Base-by-base conservation (phyloP, 805 yeast genomes). In the Scheffersomyces stipitis region DNA sequence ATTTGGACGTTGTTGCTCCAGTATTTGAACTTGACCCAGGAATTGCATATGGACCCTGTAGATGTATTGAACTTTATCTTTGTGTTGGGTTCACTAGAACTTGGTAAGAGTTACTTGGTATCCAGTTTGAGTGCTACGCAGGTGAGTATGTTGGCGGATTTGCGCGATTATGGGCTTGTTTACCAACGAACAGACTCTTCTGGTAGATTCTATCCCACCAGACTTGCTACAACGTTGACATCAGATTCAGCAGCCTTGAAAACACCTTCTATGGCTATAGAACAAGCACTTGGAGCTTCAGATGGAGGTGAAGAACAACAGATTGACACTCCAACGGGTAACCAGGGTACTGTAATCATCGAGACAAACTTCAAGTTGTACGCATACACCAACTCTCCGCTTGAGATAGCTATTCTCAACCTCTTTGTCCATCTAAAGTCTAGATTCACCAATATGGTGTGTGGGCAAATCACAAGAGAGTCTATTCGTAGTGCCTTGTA, bases 351-450 rank as follows among this genome's bases (percentile, higher is more conserved):
- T 14, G 73, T 93, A 37, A 86, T 93, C 41, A 71, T 93, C 26
- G 99, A 93, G 59, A 93, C 99, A 0, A 93, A 93, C 62, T 93
- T 88, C 70, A 86, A 93, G 55, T 56, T 93, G 4, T 93, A 93
- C 52, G 91, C 97, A 30, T 90, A 90, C 57, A 88, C 97, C 2
- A 84, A 87, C 44, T 88, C 96, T 1, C 97, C 98, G 1, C 67
- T 93, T 38, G 98, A 93, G 61, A 90, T 91, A 47, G 97, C 98
- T 8, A 86, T 93, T 41, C 67, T 93, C 37, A 86, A 89, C 54
- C 60, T 93, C 31, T 93, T 93, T 65, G 95, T 88, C 17, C 93
- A 87, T 54, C 64, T 93, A 42, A 83, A 80, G 46, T 76, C 95
- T 0, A 71, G 99, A 42, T 93, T 93, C 59, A 71, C 89, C 10